Percentiles rank a stretch among this genome's conserved stretches.
Evolutionary conservation across 176 grass and related monocot species (phyloP).

Genomic region (Alloteropsis semialata): DNA sequence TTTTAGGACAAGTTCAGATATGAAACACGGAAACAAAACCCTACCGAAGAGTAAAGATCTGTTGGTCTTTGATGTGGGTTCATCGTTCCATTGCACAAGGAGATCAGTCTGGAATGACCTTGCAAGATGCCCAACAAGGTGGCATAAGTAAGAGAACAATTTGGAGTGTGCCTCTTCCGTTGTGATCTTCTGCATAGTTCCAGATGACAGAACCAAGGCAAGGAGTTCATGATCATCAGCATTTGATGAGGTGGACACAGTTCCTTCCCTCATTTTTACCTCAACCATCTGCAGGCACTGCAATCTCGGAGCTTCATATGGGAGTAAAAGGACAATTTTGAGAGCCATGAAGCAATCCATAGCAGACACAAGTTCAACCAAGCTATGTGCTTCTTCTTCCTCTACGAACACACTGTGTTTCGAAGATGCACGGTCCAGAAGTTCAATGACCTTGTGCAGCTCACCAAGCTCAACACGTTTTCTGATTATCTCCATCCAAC

Average conservation of each 20-base stretch:
- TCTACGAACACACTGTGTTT: slow-evolving; percentile 57
- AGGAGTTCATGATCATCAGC: slow-evolving; percentile 56
- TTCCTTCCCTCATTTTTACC: slow-evolving; percentile 58
- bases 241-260: slow-evolving; percentile 48
- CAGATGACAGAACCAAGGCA: slow-evolving; percentile 63
- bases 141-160: slow-evolving; percentile 64
- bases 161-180: slow-evolving; percentile 35
- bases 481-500: slow-evolving; percentile 85
- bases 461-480: slow-evolving; percentile 58
- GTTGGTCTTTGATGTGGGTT: slow-evolving; percentile 24
- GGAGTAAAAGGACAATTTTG: slow-evolving; percentile 65
- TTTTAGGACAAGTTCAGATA: slow-evolving; percentile 65
- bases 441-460: slow-evolving; percentile 45
- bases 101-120: slow-evolving; percentile 56
- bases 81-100: slow-evolving; percentile 15
- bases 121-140: slow-evolving; percentile 62
- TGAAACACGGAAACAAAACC: slow-evolving; percentile 70
- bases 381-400: slow-evolving; percentile 50
- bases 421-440: slow-evolving; percentile 59
- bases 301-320: slow-evolving; percentile 54
- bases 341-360: slow-evolving; percentile 61
- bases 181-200: slow-evolving; percentile 40
- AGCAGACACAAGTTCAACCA: slow-evolving; percentile 51
- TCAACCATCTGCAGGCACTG: slow-evolving; percentile 69
- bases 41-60: slow-evolving; percentile 41